phyloP scores from a whole-genome alignment of 768 basidiomycete species.

The Suillus variegatus region DNA sequence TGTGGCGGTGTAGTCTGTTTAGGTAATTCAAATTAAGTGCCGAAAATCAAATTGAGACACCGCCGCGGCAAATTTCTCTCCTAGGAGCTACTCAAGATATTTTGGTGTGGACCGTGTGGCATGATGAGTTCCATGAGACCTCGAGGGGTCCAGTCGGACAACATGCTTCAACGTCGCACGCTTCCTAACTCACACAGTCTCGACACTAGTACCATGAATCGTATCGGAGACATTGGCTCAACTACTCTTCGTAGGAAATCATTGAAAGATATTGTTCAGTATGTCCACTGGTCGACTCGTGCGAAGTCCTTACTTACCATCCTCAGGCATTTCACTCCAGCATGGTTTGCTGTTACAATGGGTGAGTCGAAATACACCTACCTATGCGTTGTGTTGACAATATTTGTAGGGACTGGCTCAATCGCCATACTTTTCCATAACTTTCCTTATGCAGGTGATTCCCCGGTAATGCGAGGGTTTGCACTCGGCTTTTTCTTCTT shows the following conservation, averaged over 20 bases:
- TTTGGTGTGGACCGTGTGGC: too few relatives aligned
- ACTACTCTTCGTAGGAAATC: constrained; percentile 24
- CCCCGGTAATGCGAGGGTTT: constrained; percentile 40
- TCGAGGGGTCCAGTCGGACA: neutral
- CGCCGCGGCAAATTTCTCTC: neutral
- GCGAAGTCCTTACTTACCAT: neutral
- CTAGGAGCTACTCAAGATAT: neutral
- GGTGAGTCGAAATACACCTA: constrained; percentile 32
- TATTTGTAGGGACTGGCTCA: constrained; percentile 44
- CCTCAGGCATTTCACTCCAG: constrained; percentile 50
- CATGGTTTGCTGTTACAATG: constrained; percentile 60
- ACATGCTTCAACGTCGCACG: constrained; percentile 1
- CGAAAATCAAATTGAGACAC: neutral
- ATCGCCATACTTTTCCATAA: constrained; percentile 56
- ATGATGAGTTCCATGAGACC: neutral
- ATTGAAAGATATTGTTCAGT: constrained; percentile 38
- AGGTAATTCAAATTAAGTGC: neutral
- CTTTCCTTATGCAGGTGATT: constrained; percentile 55
- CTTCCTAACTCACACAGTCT: neutral
- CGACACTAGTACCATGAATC: neutral
- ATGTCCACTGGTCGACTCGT: constrained; percentile 10
- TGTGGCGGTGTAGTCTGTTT: neutral
- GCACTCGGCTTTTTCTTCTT: constrained; percentile 58
- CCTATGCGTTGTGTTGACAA: neutral
- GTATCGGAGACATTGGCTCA: neutral